Percentiles rank a stretch among this genome's conserved stretches.
Conservation (phyloP, 1,139 yeast genomes). For the Komagataea norvegica region DNA sequence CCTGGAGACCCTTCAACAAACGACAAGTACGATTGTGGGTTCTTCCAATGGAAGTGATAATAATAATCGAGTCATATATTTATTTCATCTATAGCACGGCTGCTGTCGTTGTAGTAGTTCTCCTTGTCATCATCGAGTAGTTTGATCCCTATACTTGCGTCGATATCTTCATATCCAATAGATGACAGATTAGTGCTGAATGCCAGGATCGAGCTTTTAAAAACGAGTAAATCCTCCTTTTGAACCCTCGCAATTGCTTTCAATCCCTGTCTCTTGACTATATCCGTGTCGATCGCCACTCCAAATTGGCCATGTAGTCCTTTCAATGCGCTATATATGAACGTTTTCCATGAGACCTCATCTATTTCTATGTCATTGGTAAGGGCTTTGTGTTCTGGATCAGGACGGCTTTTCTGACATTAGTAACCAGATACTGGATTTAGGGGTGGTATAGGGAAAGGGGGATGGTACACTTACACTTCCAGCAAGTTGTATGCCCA, state of each 20-base stretch:
- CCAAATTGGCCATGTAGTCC: slow-evolving; percentile 38
- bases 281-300: slow-evolving; percentile 30
- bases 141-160: slow-evolving; percentile 20
- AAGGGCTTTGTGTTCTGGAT: slow-evolving; percentile 14
- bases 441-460: slow-evolving; percentile 1
- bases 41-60: slow-evolving; percentile 34
- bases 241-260: slow-evolving; percentile 27
- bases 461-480: slow-evolving; percentile 18
- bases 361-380: slow-evolving; percentile 27
- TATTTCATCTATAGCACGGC: slow-evolving; percentile 2
- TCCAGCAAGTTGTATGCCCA: slow-evolving; percentile 11
- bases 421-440: slow-evolving; percentile 4
- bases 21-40: slow-evolving; percentile 32
- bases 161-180: slow-evolving; percentile 26
- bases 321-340: slow-evolving; percentile 30
- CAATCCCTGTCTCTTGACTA: slow-evolving; percentile 25
- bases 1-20: slow-evolving; percentile 26
- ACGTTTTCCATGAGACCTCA: slow-evolving; percentile 34
- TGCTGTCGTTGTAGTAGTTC: no score
- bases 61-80: slow-evolving; percentile 1
- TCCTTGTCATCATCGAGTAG: slow-evolving; percentile 9
- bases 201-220: slow-evolving; percentile 29
- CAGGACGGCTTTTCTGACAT: slow-evolving; percentile 6
- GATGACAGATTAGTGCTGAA: slow-evolving; percentile 26
- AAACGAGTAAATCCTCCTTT: slow-evolving; percentile 26